phyloP scores from a whole-genome alignment of 352 stramenopile species.

The Phytophthora pistaciae region DNA sequence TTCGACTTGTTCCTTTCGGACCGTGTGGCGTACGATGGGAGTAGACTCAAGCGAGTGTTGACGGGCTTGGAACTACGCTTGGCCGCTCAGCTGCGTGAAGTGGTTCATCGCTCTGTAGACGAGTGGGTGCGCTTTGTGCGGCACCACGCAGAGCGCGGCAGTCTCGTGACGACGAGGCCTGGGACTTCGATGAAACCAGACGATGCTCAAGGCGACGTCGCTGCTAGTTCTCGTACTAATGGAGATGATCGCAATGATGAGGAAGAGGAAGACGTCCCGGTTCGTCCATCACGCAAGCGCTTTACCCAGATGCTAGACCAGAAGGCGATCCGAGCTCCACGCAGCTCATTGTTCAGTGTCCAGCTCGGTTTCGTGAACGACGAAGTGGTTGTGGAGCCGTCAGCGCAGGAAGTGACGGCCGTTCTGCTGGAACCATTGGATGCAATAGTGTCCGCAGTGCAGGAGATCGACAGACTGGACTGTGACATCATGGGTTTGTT shows the following conservation, averaged over 20 bases:
- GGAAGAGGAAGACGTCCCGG: conserved; percentile 17
- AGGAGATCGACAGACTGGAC: conserved; percentile 89
- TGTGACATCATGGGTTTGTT: conserved; percentile 93
- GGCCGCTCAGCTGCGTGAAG: conserved; percentile 76
- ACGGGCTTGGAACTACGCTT: conserved; percentile 90
- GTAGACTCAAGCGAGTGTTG: conserved; percentile 80
- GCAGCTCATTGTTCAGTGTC: conserved; percentile 87
- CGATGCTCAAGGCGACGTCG: conserved; percentile 2
- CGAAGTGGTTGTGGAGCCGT: conserved; percentile 69
- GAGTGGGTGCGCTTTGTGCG: conserved; percentile 74
- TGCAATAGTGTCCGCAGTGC: conserved; percentile 73
- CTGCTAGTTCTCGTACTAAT: conserved; percentile 7
- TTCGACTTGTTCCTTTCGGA: conserved; percentile 95
- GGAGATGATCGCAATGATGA: conserved; percentile 1
- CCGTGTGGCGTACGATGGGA: conserved; percentile 53
- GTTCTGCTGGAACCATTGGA: conserved; percentile 87
- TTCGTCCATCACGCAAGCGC: conserved; percentile 7
- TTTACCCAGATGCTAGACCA: conserved; percentile 12
- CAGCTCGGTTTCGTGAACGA: conserved; percentile 65
- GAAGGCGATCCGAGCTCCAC: conserved; percentile 50
- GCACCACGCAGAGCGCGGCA: conserved; percentile 16
- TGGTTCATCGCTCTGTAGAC: conserved; percentile 1
- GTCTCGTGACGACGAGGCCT: conserved; percentile 1
- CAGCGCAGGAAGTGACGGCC: conserved; percentile 70
- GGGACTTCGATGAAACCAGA: conserved; percentile 1